These are phyloP conservation scores for Monosporozyma yasuniensis DNA, from an alignment of 805 yeast genomes.

Conservation along the genomic window DNA sequence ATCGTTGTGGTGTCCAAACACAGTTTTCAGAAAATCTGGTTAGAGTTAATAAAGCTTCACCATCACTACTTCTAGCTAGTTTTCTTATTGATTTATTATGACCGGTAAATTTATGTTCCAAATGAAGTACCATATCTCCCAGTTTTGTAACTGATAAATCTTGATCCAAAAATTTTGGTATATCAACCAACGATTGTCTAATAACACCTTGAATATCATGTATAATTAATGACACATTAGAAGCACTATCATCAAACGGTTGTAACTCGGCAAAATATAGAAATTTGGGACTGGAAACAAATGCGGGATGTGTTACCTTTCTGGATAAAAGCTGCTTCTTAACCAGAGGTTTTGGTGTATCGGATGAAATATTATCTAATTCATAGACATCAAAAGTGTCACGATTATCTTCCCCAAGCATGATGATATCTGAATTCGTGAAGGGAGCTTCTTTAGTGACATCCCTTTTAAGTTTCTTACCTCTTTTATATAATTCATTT, in stretches of 20 bases:
- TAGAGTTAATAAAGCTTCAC: conserved; percentile 48
- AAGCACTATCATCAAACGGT: conserved; percentile 15
- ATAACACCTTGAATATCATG: conserved; percentile 39
- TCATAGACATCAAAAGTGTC: conserved; percentile 34
- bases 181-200: conserved; percentile 28
- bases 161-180: conserved; percentile 16
- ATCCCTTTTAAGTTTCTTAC: conserved; percentile 12
- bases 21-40: conserved; percentile 49
- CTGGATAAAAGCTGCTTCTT: conserved; percentile 32
- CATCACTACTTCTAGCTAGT: conserved; percentile 58
- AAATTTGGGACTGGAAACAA: conserved; percentile 28
- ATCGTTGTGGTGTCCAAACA: conserved; percentile 45
- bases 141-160: conserved; percentile 4
- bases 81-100: conserved; percentile 72
- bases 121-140: conserved; percentile 13
- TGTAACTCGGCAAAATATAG: conserved; percentile 32
- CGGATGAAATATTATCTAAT: conserved; percentile 41
- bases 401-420: conserved; percentile 31
- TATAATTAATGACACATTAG: conserved; percentile 34
- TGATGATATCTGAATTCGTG: conserved; percentile 28
- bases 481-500: background rate
- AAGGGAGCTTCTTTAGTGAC: conserved; percentile 27
- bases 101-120: conserved; percentile 65
- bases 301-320: conserved; percentile 17
- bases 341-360: conserved; percentile 47